A percentile compares a stretch with the other conserved stretches of the same genome.
phyloP scores from a whole-genome alignment of 768 basidiomycete genomes.

The Suillus clintonianus region DNA sequence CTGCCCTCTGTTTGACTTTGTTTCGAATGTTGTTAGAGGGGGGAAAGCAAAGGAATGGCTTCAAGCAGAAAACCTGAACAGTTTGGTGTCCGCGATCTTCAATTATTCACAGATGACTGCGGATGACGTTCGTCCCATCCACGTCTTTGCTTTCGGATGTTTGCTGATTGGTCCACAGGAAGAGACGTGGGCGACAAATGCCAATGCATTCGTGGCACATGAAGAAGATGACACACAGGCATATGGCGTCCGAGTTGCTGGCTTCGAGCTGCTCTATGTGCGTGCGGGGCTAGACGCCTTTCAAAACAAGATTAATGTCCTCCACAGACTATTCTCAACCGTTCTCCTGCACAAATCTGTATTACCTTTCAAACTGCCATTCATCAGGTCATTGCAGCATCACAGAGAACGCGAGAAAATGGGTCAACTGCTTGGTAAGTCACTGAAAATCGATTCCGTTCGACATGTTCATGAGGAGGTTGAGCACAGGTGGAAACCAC shows the following conservation, averaged over 20 bases:
- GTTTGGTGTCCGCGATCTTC: constrained; percentile 58
- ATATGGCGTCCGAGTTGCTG: constrained; percentile 82
- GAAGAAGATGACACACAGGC: constrained; percentile 88
- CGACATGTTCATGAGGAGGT: constrained; percentile 7
- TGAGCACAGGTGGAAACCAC: constrained; percentile 78
- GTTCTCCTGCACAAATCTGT: constrained; percentile 51
- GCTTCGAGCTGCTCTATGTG: constrained; percentile 83
- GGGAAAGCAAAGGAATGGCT: constrained; percentile 71
- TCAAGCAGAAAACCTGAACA: constrained; percentile 46
- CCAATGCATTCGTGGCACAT: constrained; percentile 91
- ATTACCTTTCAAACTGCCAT: constrained; percentile 55
- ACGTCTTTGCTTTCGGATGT: not conserved
- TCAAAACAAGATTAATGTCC: constrained; percentile 4
- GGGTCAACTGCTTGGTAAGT: constrained; percentile 67
- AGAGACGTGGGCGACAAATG: constrained; percentile 86
- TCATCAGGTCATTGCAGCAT: constrained; percentile 56
- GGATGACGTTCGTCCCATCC: constrained; percentile 67
- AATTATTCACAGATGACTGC: constrained; percentile 84
- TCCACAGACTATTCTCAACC: constrained; percentile 58
- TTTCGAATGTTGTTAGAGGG: constrained; percentile 64
- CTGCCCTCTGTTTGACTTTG: constrained; percentile 79
- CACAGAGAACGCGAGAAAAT: constrained; percentile 53
- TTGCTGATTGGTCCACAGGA: constrained; percentile 53
- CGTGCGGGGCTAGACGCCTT: constrained; percentile 6
- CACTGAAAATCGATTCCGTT: not conserved